Evolutionary conservation across 1,139 yeast species (phyloP).

Genomic region (Nadsonia commutata): DNA sequence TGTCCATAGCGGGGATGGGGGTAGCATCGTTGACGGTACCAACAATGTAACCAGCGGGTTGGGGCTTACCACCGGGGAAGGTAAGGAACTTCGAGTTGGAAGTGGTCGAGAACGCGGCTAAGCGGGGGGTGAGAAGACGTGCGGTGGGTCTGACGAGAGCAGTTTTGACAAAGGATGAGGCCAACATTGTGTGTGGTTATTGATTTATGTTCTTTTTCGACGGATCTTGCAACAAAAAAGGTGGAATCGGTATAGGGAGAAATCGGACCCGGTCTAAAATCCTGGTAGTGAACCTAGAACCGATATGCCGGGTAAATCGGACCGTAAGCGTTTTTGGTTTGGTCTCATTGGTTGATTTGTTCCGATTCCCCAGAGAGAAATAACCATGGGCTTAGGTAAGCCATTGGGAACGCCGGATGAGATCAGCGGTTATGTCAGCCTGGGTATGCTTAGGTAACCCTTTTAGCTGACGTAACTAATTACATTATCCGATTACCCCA

Average conservation of each 20-base stretch:
- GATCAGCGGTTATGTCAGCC: too few relatives aligned
- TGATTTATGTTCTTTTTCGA: not conserved
- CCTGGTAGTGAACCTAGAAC: constrained; percentile 5
- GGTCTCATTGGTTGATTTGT: not conserved
- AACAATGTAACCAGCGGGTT: constrained; percentile 27
- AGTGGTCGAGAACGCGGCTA: constrained; percentile 4
- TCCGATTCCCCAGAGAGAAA: constrained; percentile 4
- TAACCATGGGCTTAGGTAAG: constrained; percentile 2
- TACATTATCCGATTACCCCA: too few relatives aligned
- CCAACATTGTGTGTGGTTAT: constrained; percentile 2
- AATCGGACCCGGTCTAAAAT: constrained; percentile 3
- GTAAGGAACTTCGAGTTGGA: constrained; percentile 19
- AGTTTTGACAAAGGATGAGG: not conserved
- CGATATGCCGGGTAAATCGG: constrained; percentile 4
- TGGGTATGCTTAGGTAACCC: too few relatives aligned
- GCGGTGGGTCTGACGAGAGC: not conserved
- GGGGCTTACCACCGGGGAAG: constrained; percentile 32
- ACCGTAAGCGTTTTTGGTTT: not conserved
- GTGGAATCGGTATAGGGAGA: constrained; percentile 1
- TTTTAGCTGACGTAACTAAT: too few relatives aligned
- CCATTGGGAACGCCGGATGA: too few relatives aligned
- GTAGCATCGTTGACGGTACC: constrained; percentile 78
- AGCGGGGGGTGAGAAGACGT: not conserved
- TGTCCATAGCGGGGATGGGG: constrained; percentile 43
- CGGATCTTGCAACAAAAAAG: not conserved